phyloP scores from a whole-genome alignment of 2,329 filamentous ascomycete genomes.

The Dactylellina drechsleri region DNA sequence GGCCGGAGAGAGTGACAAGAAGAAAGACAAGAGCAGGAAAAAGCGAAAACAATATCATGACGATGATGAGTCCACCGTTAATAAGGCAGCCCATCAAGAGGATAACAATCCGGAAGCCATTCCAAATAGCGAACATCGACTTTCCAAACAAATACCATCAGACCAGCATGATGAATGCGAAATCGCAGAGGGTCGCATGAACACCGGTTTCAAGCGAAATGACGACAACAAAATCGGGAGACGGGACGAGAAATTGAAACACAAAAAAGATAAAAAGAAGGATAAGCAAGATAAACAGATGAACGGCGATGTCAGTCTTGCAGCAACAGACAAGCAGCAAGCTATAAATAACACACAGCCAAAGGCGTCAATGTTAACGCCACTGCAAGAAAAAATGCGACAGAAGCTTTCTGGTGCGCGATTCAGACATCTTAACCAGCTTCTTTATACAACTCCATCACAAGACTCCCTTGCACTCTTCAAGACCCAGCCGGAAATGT shows the following conservation, averaged over 20 bases:
- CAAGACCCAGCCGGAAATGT: conserved; percentile 86
- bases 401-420: conserved; percentile 93
- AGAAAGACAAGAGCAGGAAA: conserved; percentile 56
- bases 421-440: conserved; percentile 97
- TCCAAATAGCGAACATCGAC: conserved; percentile 34
- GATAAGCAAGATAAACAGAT: conserved; percentile 32
- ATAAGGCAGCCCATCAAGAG: conserved; percentile 51
- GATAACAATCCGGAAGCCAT: conserved; percentile 18
- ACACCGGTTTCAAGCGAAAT: conserved; percentile 37
- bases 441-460: conserved; percentile 91
- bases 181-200: conserved; percentile 39
- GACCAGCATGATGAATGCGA: conserved; percentile 23
- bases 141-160: conserved; percentile 27
- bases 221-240: conserved; percentile 39
- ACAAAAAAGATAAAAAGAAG: conserved; percentile 26
- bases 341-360: conserved; percentile 60
- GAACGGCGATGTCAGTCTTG: conserved; percentile 8
- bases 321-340: conserved; percentile 1
- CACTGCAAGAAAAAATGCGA: conserved; percentile 91
- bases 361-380: conserved; percentile 72
- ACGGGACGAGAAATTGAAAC: conserved; percentile 43
- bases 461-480: conserved; percentile 84
- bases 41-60: conserved; percentile 50
- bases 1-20: conserved; percentile 47
- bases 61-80: conserved; percentile 21